Evolutionary conservation across 1,284 basidiomycete genomes (phyloP), one percentile per base, ranked within the genome.

Genomic region (Sanghuangporus baumii): DNA sequence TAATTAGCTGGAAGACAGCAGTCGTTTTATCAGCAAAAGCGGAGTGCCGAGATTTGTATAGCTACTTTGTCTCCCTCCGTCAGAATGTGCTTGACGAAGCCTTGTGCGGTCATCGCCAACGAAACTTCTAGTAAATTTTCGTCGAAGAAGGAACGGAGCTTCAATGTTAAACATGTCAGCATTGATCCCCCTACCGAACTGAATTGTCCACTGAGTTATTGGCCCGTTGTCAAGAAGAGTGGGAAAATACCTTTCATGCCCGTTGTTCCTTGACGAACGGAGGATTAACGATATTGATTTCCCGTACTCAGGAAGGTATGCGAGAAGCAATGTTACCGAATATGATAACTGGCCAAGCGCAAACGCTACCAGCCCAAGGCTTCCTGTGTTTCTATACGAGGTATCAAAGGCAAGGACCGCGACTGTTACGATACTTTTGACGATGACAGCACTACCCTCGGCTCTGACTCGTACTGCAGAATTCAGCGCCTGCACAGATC

Each of bases 21-120:
- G n/a, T 48, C 26, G 14, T 9, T 20, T 51, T 20, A 31, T 23
- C 18, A 41, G 23, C 20, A n/a, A 16, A 31, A 36, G 26, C 26
- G 36, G 16, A 18, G 8, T 34, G 41, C 37, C n/a, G 41, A 26
- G 60, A 18, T 18, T 46, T 2, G 47, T 6, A 23, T 26, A 61
- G 43, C 31, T 55, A 65, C 64, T 61, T 97, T 94, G 74, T 99
- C 97, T 9, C 93, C 94, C 72, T 99, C 97, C 0, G 96, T 98
- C 36, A 99, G 78, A 66, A 96, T 82, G 71, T 99, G 96, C 73
- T 99, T 99, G 68, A 98, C 80, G 2, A 97, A 69, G 1, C 91
- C 93, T 73, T 98, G 95, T 6, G 78, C 81, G 4, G 90, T 93
- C 83, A 98, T 93, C 0, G 89, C 92, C 60, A 83, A 73, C 0